These are phyloP conservation scores for Aspergillus unguis DNA, from an alignment of 2,329 filamentous ascomycete genomes.

Conservation along the genomic window DNA sequence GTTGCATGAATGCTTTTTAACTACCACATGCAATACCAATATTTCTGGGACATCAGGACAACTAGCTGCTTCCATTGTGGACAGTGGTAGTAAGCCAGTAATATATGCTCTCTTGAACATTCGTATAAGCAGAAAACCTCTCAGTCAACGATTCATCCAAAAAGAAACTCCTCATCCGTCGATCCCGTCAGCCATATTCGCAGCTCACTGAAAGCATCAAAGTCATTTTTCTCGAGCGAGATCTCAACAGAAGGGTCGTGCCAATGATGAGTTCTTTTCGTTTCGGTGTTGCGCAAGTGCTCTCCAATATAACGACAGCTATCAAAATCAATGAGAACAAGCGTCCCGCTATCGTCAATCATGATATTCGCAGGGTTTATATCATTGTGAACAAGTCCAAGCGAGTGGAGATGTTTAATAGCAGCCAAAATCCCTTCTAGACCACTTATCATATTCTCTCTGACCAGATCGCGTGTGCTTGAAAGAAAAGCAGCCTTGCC, in stretches of 20 bases:
- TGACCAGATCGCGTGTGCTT: slow-evolving; percentile 17
- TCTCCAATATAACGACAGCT: slow-evolving; percentile 25
- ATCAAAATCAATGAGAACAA: slow-evolving; percentile 32
- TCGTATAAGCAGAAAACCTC: too few relatives aligned
- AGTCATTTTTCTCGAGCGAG: slow-evolving; percentile 18
- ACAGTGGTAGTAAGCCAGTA: too few relatives aligned
- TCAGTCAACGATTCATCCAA: slow-evolving; percentile 13
- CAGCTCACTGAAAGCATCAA: slow-evolving; percentile 20
- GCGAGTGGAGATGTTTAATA: slow-evolving; percentile 29
- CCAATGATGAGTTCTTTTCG: slow-evolving; percentile 22
- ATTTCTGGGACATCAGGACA: too few relatives aligned
- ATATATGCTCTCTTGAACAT: too few relatives aligned
- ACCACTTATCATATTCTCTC: slow-evolving; percentile 12
- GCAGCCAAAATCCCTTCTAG: slow-evolving; percentile 22
- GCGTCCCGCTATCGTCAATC: slow-evolving; percentile 22
- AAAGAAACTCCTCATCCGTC: slow-evolving; percentile 12
- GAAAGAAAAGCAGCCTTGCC: slow-evolving; percentile 21
- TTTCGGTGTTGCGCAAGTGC: slow-evolving; percentile 13
- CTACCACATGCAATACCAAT: too few relatives aligned
- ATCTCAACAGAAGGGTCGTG: slow-evolving; percentile 15
- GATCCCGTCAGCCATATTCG: slow-evolving; percentile 15
- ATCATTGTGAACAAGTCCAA: slow-evolving; percentile 30
- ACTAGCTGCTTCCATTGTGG: too few relatives aligned
- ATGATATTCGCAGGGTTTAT: slow-evolving; percentile 26
- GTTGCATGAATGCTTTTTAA: too few relatives aligned